phyloP scores from a whole-genome alignment of 208 protist species.

The Tritrichomonas musculus region DNA sequence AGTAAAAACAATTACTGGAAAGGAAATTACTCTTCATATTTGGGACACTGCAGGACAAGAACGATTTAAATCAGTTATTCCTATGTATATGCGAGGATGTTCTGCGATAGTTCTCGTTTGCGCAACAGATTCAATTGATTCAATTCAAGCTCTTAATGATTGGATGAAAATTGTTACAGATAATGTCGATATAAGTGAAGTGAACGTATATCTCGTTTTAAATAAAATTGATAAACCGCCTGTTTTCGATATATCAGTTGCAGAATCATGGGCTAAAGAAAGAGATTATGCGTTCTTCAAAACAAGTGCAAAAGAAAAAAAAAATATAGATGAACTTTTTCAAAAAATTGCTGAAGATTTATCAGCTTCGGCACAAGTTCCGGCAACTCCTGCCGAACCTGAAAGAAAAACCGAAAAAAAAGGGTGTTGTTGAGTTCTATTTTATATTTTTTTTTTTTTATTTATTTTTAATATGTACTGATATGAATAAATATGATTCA shows the following conservation, averaged over 20 bases:
- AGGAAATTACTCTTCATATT: not conserved
- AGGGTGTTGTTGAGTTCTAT: too few species aligned
- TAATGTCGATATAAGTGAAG: not conserved
- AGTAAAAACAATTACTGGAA: not conserved
- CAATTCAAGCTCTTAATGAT: not conserved
- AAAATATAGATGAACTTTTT: not conserved
- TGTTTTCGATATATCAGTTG: not conserved
- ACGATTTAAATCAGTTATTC: not conserved
- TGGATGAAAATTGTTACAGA: not conserved
- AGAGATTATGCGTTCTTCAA: not conserved
- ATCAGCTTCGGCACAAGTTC: too few species aligned
- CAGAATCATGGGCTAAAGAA: not conserved
- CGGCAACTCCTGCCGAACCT: too few species aligned
- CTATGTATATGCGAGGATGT: not conserved
- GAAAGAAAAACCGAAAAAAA: too few species aligned
- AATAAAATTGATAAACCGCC: not conserved
- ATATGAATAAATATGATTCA: too few species aligned
- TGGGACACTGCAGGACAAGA: slow-evolving; percentile 1
- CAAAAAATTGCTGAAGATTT: not conserved
- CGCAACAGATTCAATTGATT: not conserved
- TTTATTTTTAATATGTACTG: too few species aligned
- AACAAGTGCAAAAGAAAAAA: not conserved
- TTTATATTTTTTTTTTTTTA: too few species aligned
- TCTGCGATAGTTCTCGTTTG: not conserved
- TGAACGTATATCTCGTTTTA: not conserved